phyloP scores from a whole-genome alignment of 306 rosid genomes.

The Castanospermum australe region DNA sequence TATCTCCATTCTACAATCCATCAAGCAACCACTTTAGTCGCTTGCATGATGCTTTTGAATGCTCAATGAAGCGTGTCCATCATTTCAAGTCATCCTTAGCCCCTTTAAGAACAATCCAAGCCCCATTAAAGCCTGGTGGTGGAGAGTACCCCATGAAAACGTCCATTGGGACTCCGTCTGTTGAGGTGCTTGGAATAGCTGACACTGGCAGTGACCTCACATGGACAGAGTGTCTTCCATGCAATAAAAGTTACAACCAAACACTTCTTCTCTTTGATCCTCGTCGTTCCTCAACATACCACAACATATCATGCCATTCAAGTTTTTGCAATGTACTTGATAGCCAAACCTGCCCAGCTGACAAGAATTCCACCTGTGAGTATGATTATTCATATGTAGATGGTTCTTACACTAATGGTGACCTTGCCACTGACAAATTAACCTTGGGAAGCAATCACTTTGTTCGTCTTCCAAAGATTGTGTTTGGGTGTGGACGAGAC shows the following conservation, averaged over 20 bases:
- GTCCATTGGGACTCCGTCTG: conserved; percentile 44
- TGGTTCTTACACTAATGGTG: conserved; percentile 38
- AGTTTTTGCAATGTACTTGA: conserved; percentile 11
- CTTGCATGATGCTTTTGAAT: conserved; percentile 34
- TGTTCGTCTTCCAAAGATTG: conserved; percentile 1
- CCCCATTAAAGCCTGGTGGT: conserved; percentile 21
- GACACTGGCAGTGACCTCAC: no score
- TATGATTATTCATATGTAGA: conserved; percentile 46
- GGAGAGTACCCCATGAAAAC: conserved; percentile 45
- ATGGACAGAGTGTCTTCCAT: conserved; percentile 56
- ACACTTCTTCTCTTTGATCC: conserved; percentile 42
- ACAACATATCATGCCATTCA: conserved; percentile 22
- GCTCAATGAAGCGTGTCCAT: conserved; percentile 40
- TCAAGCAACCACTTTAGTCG: conserved; percentile 23
- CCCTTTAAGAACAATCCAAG: not conserved
- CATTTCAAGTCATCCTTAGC: not conserved
- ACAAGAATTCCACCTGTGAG: not conserved
- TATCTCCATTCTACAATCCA: conserved; percentile 37
- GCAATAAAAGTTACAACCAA: conserved; percentile 48
- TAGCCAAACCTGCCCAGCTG: not conserved
- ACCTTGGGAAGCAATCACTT: not conserved
- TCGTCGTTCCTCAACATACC: conserved; percentile 39
- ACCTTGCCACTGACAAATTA: conserved; percentile 42
- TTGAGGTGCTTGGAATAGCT: conserved; percentile 40
- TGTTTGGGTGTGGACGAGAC: conserved; percentile 52